Conservation (phyloP, 768 basidiomycete genomes). For the Hysterangium stoloniferum region DNA sequence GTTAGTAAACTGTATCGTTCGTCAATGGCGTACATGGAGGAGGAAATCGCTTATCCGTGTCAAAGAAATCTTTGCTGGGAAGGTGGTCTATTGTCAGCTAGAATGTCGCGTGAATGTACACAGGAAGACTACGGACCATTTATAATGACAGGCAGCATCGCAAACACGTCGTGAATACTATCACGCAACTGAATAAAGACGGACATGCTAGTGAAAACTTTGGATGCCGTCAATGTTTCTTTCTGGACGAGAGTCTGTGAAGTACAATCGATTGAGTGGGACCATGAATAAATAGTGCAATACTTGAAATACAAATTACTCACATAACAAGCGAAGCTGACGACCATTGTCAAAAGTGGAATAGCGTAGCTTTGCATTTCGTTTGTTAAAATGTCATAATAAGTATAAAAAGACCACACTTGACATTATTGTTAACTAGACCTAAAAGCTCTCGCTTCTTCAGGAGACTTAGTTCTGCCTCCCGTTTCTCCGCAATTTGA, state of each 20-base stretch:
- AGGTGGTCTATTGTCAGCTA: slow-evolving; percentile 1
- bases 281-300: neutral
- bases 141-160: slow-evolving; percentile 24
- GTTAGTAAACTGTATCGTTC: neutral
- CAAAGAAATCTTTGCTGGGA: slow-evolving; percentile 52
- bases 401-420: slow-evolving; percentile 25
- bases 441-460: slow-evolving; percentile 45
- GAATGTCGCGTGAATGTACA: slow-evolving; percentile 13
- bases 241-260: neutral
- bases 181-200: neutral
- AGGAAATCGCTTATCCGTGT: slow-evolving; percentile 45
- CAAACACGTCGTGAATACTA: slow-evolving; percentile 25
- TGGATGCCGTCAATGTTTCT: slow-evolving; percentile 20
- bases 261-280: neutral
- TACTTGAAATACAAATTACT: slow-evolving; percentile 21
- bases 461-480: slow-evolving; percentile 50
- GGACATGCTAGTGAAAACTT: slow-evolving; percentile 32
- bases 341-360: slow-evolving; percentile 57
- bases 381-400: neutral
- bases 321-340: slow-evolving; percentile 54
- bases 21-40: slow-evolving; percentile 16
- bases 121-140: slow-evolving; percentile 33
- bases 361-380: slow-evolving; percentile 39
- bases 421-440: slow-evolving; percentile 35
- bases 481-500: slow-evolving; percentile 46